phyloP scores from a whole-genome alignment of 352 stramenopile genomes.

The Phytophthora megakarya region DNA sequence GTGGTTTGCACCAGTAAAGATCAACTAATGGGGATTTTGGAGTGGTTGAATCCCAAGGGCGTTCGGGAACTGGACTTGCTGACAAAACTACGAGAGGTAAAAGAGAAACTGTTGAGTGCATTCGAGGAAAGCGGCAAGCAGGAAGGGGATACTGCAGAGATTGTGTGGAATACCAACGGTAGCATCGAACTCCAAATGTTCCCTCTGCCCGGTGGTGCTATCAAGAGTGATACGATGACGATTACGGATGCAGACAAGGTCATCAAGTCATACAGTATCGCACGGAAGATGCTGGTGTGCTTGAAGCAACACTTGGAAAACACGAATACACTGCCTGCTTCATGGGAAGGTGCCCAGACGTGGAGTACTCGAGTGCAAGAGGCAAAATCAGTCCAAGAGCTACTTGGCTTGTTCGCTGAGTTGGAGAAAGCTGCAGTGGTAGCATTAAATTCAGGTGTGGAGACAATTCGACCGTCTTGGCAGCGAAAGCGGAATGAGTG shows the following conservation, averaged over 20 bases:
- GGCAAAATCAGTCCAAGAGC: slow-evolving; percentile 35
- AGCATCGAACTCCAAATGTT: slow-evolving; percentile 68
- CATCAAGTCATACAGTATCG: slow-evolving; percentile 49
- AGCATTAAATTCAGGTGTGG: slow-evolving; percentile 42
- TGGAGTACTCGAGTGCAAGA: slow-evolving; percentile 54
- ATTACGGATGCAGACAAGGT: slow-evolving; percentile 49
- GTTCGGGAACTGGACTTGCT: slow-evolving; percentile 69
- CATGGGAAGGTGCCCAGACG: slow-evolving; percentile 47
- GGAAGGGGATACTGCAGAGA: slow-evolving; percentile 18
- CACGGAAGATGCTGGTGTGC: slow-evolving; percentile 68
- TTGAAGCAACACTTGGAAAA: slow-evolving; percentile 60
- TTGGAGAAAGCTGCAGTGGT: slow-evolving; percentile 62
- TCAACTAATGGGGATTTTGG: slow-evolving; percentile 52
- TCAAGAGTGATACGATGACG: slow-evolving; percentile 51
- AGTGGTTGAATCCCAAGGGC: slow-evolving; percentile 82
- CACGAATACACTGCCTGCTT: slow-evolving; percentile 53
- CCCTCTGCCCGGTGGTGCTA: slow-evolving; percentile 57
- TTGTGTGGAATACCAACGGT: slow-evolving; percentile 38
- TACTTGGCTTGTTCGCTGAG: slow-evolving; percentile 55
- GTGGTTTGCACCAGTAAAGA: slow-evolving; percentile 46
- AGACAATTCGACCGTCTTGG: slow-evolving; percentile 75
- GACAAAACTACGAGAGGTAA: slow-evolving; percentile 54
- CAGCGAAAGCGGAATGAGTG: slow-evolving; percentile 77
- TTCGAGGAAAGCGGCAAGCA: slow-evolving; percentile 34
- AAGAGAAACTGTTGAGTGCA: slow-evolving; percentile 40